These are phyloP conservation scores for Eimeria acervulina DNA, from an alignment of 169 alveolate species.

Conservation along the genomic window DNA sequence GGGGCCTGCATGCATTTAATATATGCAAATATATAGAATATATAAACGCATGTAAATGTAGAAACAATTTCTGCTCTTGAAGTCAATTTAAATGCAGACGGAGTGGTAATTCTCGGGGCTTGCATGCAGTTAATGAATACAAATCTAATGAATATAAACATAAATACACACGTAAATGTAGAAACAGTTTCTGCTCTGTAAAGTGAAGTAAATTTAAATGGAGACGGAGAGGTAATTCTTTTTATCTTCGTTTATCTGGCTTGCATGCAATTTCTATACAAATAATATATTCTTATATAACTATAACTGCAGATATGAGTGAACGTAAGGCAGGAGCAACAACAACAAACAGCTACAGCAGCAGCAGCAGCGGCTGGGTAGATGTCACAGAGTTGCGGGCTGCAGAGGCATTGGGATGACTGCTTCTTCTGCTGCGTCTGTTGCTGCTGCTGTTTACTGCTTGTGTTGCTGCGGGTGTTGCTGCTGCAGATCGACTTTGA, in stretches of 20 bases:
- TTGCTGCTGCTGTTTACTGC: not conserved
- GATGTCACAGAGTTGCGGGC: not conserved
- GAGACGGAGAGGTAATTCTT: conserved; percentile 88
- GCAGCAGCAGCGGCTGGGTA: not conserved
- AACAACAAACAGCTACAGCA: not conserved
- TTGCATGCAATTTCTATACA: not conserved
- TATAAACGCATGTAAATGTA: not conserved
- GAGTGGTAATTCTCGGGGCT: no score
- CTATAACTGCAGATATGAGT: no score
- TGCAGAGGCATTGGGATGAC: not conserved
- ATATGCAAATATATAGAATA: no score
- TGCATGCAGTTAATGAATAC: no score
- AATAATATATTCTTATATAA: no score
- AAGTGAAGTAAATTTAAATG: conserved; percentile 87
- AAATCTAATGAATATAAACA: no score
- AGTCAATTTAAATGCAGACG: no score
- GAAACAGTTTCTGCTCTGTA: conserved; percentile 82
- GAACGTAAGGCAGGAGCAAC: not conserved
- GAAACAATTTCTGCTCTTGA: no score
- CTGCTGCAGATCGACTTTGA: conserved; percentile 83
- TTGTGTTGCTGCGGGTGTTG: not conserved
- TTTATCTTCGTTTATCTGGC: not conserved
- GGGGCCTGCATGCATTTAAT: not conserved
- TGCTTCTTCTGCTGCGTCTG: not conserved
- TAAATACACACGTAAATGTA: no score